Evolutionary conservation across 2,329 filamentous ascomycete species (phyloP), one percentile per base, ranked within the genome.

Genomic region (Thielaviopsis punctulata): DNA sequence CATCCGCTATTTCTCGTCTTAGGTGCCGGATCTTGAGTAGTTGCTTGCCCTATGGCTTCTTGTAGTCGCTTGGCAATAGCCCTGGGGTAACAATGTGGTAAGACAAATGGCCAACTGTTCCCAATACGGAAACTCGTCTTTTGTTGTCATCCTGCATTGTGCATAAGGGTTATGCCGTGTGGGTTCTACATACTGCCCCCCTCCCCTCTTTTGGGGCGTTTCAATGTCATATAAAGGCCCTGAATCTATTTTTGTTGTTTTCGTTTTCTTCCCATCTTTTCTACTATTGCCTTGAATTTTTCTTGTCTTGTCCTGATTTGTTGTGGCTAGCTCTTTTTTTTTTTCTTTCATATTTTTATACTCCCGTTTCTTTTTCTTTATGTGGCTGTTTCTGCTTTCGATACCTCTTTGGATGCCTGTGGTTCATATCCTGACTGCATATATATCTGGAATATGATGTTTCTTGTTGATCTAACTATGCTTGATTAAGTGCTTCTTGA

Each of bases 1-100:
- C 54, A 64, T 76, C 58, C 68, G 65, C 52, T 72, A 72, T 62
- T 71, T 65, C 59, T 41, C 36, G n/a, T 39, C 33, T 41, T 41
- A 41, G 19, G 36, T n/a, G 36, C 7, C n/a, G 36, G 15, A 41
- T 41, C n/a, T 18, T 41, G 36, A n/a, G n/a, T n/a, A n/a, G n/a
- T n/a, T n/a, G n/a, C n/a, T n/a, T n/a, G n/a, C n/a, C n/a, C n/a
- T n/a, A n/a, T n/a, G n/a, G n/a, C n/a, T n/a, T n/a, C n/a, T n/a
- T n/a, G n/a, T n/a, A n/a, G n/a, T n/a, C n/a, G n/a, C n/a, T n/a
- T n/a, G n/a, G n/a, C n/a, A n/a, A n/a, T n/a, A n/a, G n/a, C n/a
- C n/a, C n/a, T n/a, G n/a, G n/a, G n/a, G n/a, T n/a, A n/a, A n/a
- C n/a, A n/a, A 41, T 18, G n/a, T 41, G 36, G 36, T 7, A 41